Evolutionary conservation across 352 stramenopile genomes (phyloP), one percentile per base, ranked within the genome.

Genomic region (Bremia lactucae): DNA sequence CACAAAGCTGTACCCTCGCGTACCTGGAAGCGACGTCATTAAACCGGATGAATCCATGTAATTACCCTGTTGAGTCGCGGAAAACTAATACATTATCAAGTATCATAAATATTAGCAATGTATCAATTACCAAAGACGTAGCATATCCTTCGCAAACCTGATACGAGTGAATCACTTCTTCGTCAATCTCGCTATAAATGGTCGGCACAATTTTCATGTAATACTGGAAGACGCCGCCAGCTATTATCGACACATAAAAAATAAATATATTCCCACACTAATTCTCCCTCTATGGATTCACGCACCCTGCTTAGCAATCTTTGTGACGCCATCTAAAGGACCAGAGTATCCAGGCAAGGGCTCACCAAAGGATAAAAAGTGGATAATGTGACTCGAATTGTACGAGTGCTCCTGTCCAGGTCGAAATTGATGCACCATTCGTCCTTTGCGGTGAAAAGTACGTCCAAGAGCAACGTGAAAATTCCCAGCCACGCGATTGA

Each of bases 151-250:
- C n/a, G n/a, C n/a, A n/a, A n/a, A n/a, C 67, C 60, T 83, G 79
- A 50, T 89, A 89, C 50, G 74, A 87, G 37, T 74, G 54, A 15
- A 79, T 72, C 2, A 63, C 56, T 10, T 59, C 55, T 8, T 73
- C 62, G 43, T 74, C 68, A 15, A 80, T 76, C 36, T 88, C 75
- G 49, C 69, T 80, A 63, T 86, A 91, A 47, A 91, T 83, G 18
- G 79, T 91, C 15, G 79, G 79, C 38, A 91, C 77, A 34, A 91
- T 77, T 61, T 91, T 91, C 62, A 91, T 82, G 48, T 85, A 87
- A 62, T 91, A 91, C 62, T 91, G 76, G 51, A 87, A 89, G 42
- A 89, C 72, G 11, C 71, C 78, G 9, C 78, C 78, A 22, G 46
- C 78, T 91, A n/a, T n/a, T n/a, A n/a, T n/a, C n/a, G n/a, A n/a